Evolutionary conservation across 1,139 yeast species (phyloP).

Genomic region (Ogataea hybrid): DNA sequence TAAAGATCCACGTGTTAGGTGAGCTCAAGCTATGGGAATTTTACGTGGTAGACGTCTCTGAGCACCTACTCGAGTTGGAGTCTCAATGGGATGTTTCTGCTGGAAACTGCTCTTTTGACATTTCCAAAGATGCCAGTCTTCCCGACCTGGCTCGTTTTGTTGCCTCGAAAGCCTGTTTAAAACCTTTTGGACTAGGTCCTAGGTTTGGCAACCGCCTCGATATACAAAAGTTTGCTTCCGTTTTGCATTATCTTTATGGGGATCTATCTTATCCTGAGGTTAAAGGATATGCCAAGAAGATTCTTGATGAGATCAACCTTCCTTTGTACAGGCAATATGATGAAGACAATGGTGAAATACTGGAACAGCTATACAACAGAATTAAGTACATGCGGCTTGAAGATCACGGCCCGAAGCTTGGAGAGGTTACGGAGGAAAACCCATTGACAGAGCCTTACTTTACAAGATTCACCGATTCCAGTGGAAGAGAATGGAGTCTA

Average conservation of each 20-base stretch:
- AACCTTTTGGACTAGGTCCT: constrained; percentile 42
- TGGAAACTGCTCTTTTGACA: constrained; percentile 30
- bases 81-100: constrained; percentile 29
- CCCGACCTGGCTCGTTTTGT: constrained; percentile 46
- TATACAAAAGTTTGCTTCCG: constrained; percentile 46
- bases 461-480: constrained; percentile 57
- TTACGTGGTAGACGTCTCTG: constrained; percentile 63
- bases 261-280: constrained; percentile 34
- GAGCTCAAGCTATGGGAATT: constrained; percentile 81
- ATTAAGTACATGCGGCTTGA: constrained; percentile 76
- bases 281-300: constrained; percentile 43
- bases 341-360: constrained; percentile 61
- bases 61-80: constrained; percentile 36
- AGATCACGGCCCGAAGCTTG: constrained; percentile 74
- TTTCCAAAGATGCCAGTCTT: constrained; percentile 44
- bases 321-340: constrained; percentile 76
- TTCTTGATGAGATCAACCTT: constrained; percentile 75
- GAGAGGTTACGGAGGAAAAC: constrained; percentile 49
- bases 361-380: constrained; percentile 70
- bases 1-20: constrained; percentile 64
- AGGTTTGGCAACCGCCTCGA: constrained; percentile 57
- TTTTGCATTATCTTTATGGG: constrained; percentile 39
- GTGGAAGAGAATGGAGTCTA: constrained; percentile 64
- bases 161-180: constrained; percentile 40
- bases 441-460: constrained; percentile 89